phyloP scores from a whole-genome alignment of 1,284 basidiomycete species.

The Mrakiaceae sp. region DNA sequence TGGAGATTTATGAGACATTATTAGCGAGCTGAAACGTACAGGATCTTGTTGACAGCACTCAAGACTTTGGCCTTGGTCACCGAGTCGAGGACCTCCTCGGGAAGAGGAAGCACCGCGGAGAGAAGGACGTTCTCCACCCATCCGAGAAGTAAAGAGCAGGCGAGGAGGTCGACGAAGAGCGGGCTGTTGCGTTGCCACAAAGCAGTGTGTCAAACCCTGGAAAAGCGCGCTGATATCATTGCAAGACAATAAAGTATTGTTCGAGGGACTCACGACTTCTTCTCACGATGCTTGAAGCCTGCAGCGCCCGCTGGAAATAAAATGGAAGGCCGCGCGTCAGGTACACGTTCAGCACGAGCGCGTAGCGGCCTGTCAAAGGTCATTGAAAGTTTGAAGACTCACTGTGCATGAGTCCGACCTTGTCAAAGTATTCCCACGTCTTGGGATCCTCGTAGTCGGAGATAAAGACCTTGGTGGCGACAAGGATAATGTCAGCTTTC shows the following conservation, averaged over 20 bases:
- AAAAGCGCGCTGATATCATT: too few relatives aligned
- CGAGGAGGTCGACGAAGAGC: slow-evolving; percentile 6
- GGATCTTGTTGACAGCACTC: slow-evolving; percentile 16
- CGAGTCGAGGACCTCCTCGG: not conserved
- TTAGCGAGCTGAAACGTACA: not conserved
- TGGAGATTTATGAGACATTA: too few relatives aligned
- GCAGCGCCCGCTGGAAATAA: not conserved
- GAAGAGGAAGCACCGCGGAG: slow-evolving; percentile 9
- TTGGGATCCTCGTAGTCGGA: not conserved
- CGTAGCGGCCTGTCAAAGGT: too few relatives aligned
- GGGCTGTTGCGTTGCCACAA: not conserved
- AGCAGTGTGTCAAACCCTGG: too few relatives aligned
- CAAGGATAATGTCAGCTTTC: not conserved
- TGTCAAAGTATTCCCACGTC: slow-evolving; percentile 16
- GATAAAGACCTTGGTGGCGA: slow-evolving; percentile 2
- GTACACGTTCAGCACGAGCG: too few relatives aligned
- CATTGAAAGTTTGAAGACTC: not conserved
- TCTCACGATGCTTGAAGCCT: slow-evolving; percentile 10
- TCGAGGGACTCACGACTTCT: not conserved
- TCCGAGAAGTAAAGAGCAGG: slow-evolving; percentile 12
- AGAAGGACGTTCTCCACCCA: slow-evolving; percentile 19
- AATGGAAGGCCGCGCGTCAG: not conserved
- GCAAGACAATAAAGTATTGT: too few relatives aligned
- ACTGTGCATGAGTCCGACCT: slow-evolving; percentile 18
- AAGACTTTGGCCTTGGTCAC: slow-evolving; percentile 7